phyloP scores from a whole-genome alignment of 2,329 filamentous ascomycete species.

The Aaosphaeria pasadenensis region DNA sequence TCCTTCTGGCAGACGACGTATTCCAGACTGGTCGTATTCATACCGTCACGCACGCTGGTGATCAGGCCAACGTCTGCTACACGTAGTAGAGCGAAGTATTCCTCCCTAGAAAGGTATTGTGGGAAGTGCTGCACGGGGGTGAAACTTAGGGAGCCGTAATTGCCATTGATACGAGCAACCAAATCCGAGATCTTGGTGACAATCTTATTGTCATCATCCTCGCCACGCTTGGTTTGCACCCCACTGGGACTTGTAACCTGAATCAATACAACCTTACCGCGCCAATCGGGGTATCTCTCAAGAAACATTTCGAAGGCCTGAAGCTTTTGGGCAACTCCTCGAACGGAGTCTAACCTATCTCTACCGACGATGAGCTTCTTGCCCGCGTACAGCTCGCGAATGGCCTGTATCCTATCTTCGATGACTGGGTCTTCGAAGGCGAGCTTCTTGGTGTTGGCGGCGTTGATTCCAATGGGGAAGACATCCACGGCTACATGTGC shows the following conservation, averaged over 20 bases:
- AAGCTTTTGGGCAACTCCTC: constrained; percentile 92
- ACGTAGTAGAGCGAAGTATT: constrained; percentile 92
- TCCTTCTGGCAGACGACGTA: constrained; percentile 92
- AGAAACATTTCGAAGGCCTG: constrained; percentile 93
- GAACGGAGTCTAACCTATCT: constrained; percentile 88
- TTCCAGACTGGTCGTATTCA: constrained; percentile 96
- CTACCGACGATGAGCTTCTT: constrained; percentile 95
- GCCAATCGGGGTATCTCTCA: constrained; percentile 87
- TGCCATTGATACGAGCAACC: constrained; percentile 86
- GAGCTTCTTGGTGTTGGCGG: constrained; percentile 69
- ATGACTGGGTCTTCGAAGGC: constrained; percentile 71
- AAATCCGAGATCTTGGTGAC: constrained; percentile 87
- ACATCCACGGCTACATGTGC: constrained; percentile 87
- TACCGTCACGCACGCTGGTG: constrained; percentile 92
- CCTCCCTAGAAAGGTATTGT: constrained; percentile 83
- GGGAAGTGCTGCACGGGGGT: constrained; percentile 92
- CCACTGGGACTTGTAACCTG: constrained; percentile 89
- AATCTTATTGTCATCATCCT: constrained; percentile 75
- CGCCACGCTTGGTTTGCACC: constrained; percentile 68
- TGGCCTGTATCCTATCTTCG: constrained; percentile 66
- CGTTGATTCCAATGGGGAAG: constrained; percentile 93
- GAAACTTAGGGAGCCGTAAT: constrained; percentile 83
- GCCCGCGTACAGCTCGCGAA: constrained; percentile 76
- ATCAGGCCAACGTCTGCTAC: constrained; percentile 90
- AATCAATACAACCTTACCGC: constrained; percentile 86